These are phyloP conservation scores for Ogataea saltuana DNA, from an alignment of 805 yeast species.

Conservation along the genomic window DNA sequence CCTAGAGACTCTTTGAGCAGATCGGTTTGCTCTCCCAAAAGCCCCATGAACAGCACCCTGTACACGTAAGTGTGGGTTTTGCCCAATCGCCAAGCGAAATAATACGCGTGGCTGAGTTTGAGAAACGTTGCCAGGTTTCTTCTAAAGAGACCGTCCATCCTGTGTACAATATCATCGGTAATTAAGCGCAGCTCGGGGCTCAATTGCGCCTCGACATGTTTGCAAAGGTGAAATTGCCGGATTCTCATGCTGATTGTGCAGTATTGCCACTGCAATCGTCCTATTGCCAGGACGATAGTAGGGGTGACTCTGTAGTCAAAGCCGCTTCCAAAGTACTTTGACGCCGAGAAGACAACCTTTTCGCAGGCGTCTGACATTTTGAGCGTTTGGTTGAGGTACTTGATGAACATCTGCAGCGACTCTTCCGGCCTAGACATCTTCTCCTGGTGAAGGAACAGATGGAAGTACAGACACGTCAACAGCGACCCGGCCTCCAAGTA, in stretches of 20 bases:
- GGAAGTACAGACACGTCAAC: constrained; percentile 36
- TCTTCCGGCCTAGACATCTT: constrained; percentile 28
- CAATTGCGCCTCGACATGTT: constrained; percentile 13
- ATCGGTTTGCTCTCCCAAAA: constrained; percentile 12
- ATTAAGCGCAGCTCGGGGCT: constrained; percentile 7
- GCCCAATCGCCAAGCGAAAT: constrained; percentile 26
- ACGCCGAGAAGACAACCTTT: constrained; percentile 36
- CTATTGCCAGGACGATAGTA: constrained; percentile 11
- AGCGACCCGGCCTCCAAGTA: constrained; percentile 22
- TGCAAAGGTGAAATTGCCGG: constrained; percentile 18
- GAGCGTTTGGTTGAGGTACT: constrained; percentile 29
- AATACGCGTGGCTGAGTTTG: constrained; percentile 22
- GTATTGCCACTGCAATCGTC: constrained; percentile 15
- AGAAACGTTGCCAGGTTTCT: constrained; percentile 4
- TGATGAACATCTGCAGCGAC: constrained; percentile 39
- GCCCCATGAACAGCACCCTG: background rate
- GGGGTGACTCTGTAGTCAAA: constrained; percentile 47
- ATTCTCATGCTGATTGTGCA: constrained; percentile 9
- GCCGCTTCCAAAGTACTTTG: constrained; percentile 42
- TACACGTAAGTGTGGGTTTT: constrained; percentile 22
- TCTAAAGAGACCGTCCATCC: background rate
- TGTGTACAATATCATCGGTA: background rate
- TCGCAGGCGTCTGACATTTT: constrained; percentile 38
- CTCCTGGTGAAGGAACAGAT: constrained; percentile 45
- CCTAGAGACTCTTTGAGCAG: constrained; percentile 11